Conservation (phyloP, 2,329 filamentous ascomycete genomes). For the Drechmeria coniospora region DNA sequence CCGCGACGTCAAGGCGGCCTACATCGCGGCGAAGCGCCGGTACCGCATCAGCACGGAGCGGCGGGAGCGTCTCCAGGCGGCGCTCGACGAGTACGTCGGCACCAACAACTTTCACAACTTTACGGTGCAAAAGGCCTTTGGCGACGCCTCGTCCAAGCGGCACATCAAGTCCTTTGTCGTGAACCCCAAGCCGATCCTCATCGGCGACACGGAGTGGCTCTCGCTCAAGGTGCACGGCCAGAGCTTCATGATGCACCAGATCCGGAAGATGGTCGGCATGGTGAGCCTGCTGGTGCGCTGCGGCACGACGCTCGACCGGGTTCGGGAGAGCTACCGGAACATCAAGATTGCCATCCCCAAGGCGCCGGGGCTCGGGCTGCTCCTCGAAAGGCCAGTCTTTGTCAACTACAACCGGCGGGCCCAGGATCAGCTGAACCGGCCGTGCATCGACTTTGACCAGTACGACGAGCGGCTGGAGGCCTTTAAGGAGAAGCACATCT, state of each 20-base stretch:
- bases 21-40: conserved; percentile 64
- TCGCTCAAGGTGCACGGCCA: conserved; percentile 93
- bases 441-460: conserved; percentile 62
- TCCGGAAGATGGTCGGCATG: conserved; percentile 98
- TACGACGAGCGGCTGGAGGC: conserved; percentile 65
- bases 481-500: conserved; percentile 89
- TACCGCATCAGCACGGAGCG: conserved; percentile 68
- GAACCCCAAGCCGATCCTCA: conserved; percentile 61
- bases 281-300: conserved; percentile 71
- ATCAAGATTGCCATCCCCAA: conserved; percentile 80
- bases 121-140: conserved; percentile 73
- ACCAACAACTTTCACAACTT: conserved; percentile 96
- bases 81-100: conserved; percentile 61
- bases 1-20: conserved; percentile 65
- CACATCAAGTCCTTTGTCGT: conserved; percentile 86
- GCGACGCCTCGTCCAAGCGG: conserved; percentile 72
- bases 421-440: conserved; percentile 43
- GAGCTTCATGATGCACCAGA: conserved; percentile 99
- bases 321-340: conserved; percentile 57
- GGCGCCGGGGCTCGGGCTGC: conserved; percentile 72
- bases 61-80: conserved; percentile 58
- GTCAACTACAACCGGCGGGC: conserved; percentile 72
- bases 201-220: conserved; percentile 88
- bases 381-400: conserved; percentile 86
- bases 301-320: conserved; percentile 56